Evolutionary conservation across 257 asterid species (phyloP).

Genomic region (Coffea eugenioides): DNA sequence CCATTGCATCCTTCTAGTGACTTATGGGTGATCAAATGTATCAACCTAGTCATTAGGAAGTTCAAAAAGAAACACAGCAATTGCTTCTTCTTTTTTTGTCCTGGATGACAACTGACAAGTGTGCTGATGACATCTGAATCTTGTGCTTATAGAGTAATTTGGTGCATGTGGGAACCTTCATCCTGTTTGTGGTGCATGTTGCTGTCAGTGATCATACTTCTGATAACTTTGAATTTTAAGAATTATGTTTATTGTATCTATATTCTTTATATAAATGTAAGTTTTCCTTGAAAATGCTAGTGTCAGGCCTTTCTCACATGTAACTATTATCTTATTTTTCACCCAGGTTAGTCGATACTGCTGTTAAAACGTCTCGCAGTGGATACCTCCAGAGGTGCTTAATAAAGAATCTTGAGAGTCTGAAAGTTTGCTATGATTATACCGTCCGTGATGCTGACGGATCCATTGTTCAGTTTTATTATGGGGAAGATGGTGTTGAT

Average conservation of each 20-base stretch:
- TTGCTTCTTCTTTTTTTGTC: neutral
- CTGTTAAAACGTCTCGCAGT: conserved; percentile 98
- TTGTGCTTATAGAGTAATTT: neutral
- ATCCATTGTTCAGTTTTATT: conserved; percentile 79
- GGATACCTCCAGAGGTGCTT: conserved; percentile 94
- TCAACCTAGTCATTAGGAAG: neutral
- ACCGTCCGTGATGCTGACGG: conserved; percentile 99
- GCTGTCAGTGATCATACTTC: neutral
- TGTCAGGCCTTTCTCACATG: conserved; percentile 18
- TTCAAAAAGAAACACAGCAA: neutral
- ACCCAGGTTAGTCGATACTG: conserved; percentile 91
- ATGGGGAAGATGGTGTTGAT: conserved; percentile 98
- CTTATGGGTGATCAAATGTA: neutral
- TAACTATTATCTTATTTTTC: conserved; percentile 13
- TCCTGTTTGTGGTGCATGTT: neutral
- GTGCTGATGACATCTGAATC: neutral
- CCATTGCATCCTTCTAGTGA: neutral
- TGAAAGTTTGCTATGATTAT: conserved; percentile 85
- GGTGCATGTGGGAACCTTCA: neutral
- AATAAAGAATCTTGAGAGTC: conserved; percentile 85
- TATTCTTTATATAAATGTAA: too few species aligned
- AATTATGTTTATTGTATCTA: neutral
- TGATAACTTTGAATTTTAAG: neutral
- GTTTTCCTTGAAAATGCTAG: neutral
- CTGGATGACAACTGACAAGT: neutral